Percentiles rank a stretch among this genome's conserved stretches.
These are phyloP conservation scores for Phytophthora macrochlamydospora DNA, from an alignment of 352 stramenopile species.

Conservation along the genomic window DNA sequence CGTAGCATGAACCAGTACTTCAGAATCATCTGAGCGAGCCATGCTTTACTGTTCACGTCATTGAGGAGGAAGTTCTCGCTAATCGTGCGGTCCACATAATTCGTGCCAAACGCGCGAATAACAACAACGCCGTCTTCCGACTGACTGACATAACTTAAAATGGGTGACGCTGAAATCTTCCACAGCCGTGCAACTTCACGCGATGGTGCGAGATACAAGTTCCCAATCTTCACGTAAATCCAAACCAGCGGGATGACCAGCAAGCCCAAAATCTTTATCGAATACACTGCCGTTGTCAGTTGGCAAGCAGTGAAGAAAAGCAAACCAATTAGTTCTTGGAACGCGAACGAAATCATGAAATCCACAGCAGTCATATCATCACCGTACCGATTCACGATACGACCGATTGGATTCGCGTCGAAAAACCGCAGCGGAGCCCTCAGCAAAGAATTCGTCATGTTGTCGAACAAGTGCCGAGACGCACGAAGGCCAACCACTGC, in stretches of 20 bases:
- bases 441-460: slow-evolving; percentile 84
- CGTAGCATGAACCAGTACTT: slow-evolving; percentile 53
- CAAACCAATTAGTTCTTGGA: slow-evolving; percentile 50
- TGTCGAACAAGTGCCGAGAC: slow-evolving; percentile 81
- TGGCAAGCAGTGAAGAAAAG: slow-evolving; percentile 74
- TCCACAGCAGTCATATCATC: slow-evolving; percentile 92
- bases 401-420: slow-evolving; percentile 89
- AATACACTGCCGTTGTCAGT: slow-evolving; percentile 74
- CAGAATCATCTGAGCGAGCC: slow-evolving; percentile 31
- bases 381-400: slow-evolving; percentile 91
- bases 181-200: slow-evolving; percentile 46
- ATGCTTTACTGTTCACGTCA: slow-evolving; percentile 34
- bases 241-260: slow-evolving; percentile 83
- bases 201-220: slow-evolving; percentile 45
- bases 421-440: slow-evolving; percentile 91
- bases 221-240: slow-evolving; percentile 67
- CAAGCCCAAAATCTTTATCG: slow-evolving; percentile 74
- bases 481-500: slow-evolving; percentile 38
- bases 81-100: slow-evolving; percentile 25
- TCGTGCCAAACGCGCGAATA: slow-evolving; percentile 45
- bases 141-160: slow-evolving; percentile 41
- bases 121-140: slow-evolving; percentile 37
- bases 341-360: slow-evolving; percentile 55
- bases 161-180: slow-evolving; percentile 44
- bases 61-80: slow-evolving; percentile 31